A percentile compares a stretch with the other conserved stretches of the same genome.
These are phyloP conservation scores for Diaporthe destruens DNA, from an alignment of 2,329 filamentous ascomycete genomes.

Conservation along the genomic window DNA sequence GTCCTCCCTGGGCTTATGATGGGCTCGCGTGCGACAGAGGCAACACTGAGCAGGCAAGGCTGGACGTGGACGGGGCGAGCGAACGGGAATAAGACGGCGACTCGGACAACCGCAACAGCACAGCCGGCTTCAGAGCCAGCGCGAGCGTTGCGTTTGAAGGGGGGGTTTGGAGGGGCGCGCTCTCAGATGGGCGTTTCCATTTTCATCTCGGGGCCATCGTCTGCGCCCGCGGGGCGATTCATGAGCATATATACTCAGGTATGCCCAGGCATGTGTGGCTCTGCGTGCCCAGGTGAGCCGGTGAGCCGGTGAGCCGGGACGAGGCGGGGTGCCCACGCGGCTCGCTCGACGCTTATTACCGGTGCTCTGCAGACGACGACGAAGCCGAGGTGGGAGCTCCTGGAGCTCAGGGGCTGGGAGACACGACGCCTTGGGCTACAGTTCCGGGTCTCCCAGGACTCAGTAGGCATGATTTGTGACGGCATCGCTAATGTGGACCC, in stretches of 20 bases:
- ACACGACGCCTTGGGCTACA: slow-evolving; percentile 10
- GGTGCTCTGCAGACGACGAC: background rate
- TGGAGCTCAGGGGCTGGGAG: slow-evolving; percentile 11
- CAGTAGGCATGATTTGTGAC: slow-evolving; percentile 6
- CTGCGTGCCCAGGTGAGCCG: slow-evolving; percentile 1
- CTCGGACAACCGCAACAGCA: background rate
- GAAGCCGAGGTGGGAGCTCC: background rate
- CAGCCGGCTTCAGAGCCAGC: slow-evolving; percentile 1
- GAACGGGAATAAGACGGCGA: slow-evolving; percentile 22
- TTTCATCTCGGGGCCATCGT: background rate
- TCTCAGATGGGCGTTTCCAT: slow-evolving; percentile 15
- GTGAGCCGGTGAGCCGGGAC: background rate
- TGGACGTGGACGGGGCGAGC: background rate
- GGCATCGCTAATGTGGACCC: slow-evolving; percentile 19
- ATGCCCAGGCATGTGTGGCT: no score
- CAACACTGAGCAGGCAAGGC: background rate
- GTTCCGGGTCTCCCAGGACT: background rate
- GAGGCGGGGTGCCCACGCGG: background rate
- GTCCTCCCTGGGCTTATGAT: background rate
- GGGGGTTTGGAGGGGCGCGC: background rate
- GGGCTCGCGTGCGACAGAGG: background rate
- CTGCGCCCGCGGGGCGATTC: slow-evolving; percentile 6
- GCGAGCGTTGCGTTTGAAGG: slow-evolving; percentile 4
- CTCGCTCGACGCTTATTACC: slow-evolving; percentile 5
- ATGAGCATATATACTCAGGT: background rate